These are phyloP conservation scores for Artomyces pyxidatus DNA, from an alignment of 768 basidiomycete species.

Conservation along the genomic window DNA sequence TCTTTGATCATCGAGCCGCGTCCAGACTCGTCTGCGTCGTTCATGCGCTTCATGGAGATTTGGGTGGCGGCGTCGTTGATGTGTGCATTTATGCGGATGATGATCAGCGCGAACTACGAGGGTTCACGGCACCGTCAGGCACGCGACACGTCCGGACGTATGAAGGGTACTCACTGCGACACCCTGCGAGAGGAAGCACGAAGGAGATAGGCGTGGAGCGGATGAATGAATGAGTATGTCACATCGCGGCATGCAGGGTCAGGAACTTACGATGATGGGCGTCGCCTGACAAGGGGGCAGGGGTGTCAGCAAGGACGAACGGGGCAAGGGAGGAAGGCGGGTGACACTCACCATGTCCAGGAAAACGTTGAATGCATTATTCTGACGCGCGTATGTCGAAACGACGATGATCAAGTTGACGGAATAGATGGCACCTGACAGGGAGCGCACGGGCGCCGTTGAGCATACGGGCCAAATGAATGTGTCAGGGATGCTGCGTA, in stretches of 20 bases:
- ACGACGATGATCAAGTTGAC: conserved; percentile 5
- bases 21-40: conserved; percentile 1
- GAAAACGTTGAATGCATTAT: conserved; percentile 13
- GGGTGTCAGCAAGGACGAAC: background rate
- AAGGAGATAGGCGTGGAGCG: background rate
- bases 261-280: conserved; percentile 1
- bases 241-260: background rate
- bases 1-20: conserved; percentile 10
- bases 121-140: background rate
- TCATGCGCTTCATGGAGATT: conserved; percentile 11
- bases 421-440: conserved; percentile 12
- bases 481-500: too few relatives aligned
- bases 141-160: background rate
- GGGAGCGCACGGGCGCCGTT: too few relatives aligned
- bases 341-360: conserved; percentile 12
- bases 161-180: conserved; percentile 4
- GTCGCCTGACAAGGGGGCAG: too few relatives aligned
- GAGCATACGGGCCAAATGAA: too few relatives aligned
- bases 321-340: background rate
- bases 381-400: conserved; percentile 4
- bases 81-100: conserved; percentile 1
- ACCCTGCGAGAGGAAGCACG: background rate
- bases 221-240: background rate
- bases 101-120: conserved; percentile 7
- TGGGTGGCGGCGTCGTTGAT: conserved; percentile 3